Evolutionary conservation across 192 early-diverging fungal species (phyloP).

Genomic region (Backusella macrospora): DNA sequence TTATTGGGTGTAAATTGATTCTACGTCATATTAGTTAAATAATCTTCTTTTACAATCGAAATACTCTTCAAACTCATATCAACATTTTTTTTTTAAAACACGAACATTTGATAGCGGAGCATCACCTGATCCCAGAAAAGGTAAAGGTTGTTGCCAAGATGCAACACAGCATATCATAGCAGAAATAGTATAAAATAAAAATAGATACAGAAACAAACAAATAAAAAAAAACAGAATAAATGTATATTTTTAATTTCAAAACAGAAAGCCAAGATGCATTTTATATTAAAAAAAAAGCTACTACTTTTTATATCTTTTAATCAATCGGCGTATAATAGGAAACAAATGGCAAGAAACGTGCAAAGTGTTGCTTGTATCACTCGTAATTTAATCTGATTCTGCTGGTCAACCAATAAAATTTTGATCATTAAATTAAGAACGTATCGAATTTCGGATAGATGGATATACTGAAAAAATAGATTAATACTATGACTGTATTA

Average conservation of each 20-base stretch:
- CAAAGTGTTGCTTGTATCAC: constrained; percentile 5
- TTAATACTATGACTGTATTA: not conserved
- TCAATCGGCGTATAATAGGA: not conserved
- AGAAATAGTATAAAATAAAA: not conserved
- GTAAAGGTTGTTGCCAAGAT: constrained; percentile 10
- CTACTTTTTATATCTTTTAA: constrained; percentile 13
- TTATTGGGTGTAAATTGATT: not conserved
- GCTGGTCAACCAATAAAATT: constrained; percentile 9
- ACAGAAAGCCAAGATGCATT: constrained; percentile 5
- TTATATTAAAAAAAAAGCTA: not conserved
- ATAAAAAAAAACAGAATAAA: too few relatives aligned
- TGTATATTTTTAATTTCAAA: not conserved
- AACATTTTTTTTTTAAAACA: not conserved
- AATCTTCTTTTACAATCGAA: not conserved
- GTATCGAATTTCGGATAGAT: not conserved
- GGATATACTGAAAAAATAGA: not conserved
- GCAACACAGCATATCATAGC: not conserved
- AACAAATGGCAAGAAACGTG: constrained; percentile 6
- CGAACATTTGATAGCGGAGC: not conserved
- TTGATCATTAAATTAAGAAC: not conserved
- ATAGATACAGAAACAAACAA: not conserved
- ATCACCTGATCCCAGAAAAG: constrained; percentile 2
- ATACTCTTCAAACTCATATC: constrained; percentile 14
- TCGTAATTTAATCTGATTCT: not conserved
- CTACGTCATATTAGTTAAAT: not conserved